Percentiles rank a stretch among this genome's conserved stretches.
phyloP scores from a whole-genome alignment of 257 asterid species.

The Petunia axillaris region DNA sequence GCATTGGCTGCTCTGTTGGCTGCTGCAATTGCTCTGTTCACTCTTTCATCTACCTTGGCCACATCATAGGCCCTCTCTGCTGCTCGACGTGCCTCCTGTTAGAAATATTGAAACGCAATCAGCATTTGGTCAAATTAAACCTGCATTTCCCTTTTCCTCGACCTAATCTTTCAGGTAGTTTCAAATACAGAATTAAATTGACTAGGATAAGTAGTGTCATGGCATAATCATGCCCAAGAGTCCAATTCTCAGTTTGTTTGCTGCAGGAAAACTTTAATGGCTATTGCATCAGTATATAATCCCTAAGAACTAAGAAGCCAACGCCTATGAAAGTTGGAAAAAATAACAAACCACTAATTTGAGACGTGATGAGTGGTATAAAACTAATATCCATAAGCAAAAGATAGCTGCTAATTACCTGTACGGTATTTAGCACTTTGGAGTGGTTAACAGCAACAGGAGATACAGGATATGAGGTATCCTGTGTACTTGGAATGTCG shows the following conservation, averaged over 20 bases:
- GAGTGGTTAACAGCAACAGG: conserved; percentile 46
- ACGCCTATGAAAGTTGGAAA: neutral
- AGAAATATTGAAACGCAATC: neutral
- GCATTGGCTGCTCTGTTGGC: conserved; percentile 53
- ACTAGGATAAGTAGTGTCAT: neutral
- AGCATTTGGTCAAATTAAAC: conserved; percentile 14
- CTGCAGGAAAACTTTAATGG: neutral
- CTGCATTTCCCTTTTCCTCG: neutral
- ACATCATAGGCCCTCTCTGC: conserved; percentile 47
- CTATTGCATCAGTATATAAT: conserved; percentile 10
- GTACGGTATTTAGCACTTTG: conserved; percentile 53
- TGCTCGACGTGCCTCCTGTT: conserved; percentile 52
- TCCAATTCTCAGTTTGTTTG: neutral
- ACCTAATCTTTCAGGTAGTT: neutral
- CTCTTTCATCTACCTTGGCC: conserved; percentile 48
- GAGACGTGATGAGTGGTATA: conserved; percentile 14
- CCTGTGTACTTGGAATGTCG: conserved; percentile 50
- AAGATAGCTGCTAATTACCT: conserved; percentile 30
- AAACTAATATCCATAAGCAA: neutral
- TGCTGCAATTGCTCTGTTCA: conserved; percentile 44
- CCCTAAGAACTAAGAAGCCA: neutral
- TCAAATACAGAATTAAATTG: neutral
- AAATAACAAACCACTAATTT: neutral
- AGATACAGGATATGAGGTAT: conserved; percentile 33
- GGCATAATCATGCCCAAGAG: neutral